These are phyloP conservation scores for Lentinula edodes DNA, from an alignment of 768 basidiomycete genomes.

Conservation along the genomic window DNA sequence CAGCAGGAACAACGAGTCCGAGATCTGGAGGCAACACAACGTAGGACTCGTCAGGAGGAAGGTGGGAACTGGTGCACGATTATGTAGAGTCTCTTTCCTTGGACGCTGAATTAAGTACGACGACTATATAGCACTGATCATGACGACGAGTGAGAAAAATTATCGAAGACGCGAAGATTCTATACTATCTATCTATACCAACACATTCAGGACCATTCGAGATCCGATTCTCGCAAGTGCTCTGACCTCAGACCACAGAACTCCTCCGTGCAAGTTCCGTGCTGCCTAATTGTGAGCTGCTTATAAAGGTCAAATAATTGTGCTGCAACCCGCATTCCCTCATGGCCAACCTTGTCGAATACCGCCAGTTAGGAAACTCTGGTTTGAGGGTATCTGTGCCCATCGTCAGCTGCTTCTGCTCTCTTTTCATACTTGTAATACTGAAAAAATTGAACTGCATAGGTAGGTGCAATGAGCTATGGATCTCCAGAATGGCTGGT, in stretches of 20 bases:
- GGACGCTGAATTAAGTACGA: slow-evolving; percentile 18
- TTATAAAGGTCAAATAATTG: too few relatives aligned
- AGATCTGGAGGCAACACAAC: not conserved
- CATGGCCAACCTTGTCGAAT: not conserved
- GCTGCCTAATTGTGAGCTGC: not conserved
- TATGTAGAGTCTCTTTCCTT: slow-evolving; percentile 48
- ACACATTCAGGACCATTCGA: too few relatives aligned
- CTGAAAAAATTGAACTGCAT: not conserved
- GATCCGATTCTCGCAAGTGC: too few relatives aligned
- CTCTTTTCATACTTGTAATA: too few relatives aligned
- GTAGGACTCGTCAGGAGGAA: slow-evolving; percentile 1
- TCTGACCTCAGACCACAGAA: too few relatives aligned
- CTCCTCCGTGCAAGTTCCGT: slow-evolving; percentile 5
- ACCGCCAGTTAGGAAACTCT: not conserved
- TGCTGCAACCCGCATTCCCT: slow-evolving; percentile 21
- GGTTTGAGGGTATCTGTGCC: slow-evolving; percentile 2
- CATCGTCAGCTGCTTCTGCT: not conserved
- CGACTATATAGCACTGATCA: not conserved
- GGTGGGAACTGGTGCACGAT: slow-evolving; percentile 11
- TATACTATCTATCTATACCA: too few relatives aligned
- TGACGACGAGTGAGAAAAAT: not conserved
- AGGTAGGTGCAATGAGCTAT: slow-evolving; percentile 21
- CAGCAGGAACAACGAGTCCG: not conserved
- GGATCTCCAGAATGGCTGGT: slow-evolving; percentile 14
- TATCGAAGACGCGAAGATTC: too few relatives aligned